These are phyloP conservation scores for Plasmodium cynomolgi DNA, from an alignment of 169 alveolate species.

Conservation along the genomic window DNA sequence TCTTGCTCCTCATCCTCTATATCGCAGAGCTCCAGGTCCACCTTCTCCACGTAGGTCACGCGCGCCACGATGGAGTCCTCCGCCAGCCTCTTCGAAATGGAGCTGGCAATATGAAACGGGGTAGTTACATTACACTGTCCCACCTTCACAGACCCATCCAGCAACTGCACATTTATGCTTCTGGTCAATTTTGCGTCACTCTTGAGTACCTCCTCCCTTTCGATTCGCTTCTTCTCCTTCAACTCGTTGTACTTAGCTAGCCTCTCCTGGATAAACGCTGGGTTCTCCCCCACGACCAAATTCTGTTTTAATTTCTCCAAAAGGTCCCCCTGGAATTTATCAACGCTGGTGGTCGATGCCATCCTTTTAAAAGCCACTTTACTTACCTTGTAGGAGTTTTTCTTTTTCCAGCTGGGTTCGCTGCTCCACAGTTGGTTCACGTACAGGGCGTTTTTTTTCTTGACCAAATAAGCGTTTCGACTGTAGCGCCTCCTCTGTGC, in stretches of 20 bases:
- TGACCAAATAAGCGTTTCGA: background rate
- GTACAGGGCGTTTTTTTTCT: background rate
- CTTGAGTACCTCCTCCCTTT: constrained; percentile 49
- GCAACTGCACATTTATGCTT: constrained; percentile 90
- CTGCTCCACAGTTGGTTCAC: background rate
- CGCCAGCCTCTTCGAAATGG: constrained; percentile 91
- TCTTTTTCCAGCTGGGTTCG: background rate
- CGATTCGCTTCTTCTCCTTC: constrained; percentile 74
- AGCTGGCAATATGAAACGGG: constrained; percentile 92
- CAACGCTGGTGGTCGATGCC: background rate
- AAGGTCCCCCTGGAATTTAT: background rate
- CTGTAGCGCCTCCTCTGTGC: background rate
- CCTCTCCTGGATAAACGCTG: constrained; percentile 34
- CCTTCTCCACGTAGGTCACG: constrained; percentile 84
- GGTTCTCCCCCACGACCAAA: constrained; percentile 9
- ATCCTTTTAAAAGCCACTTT: background rate
- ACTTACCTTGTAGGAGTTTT: background rate
- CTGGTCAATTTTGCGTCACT: constrained; percentile 78
- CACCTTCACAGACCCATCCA: constrained; percentile 90
- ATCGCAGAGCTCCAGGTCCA: constrained; percentile 81
- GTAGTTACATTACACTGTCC: constrained; percentile 93
- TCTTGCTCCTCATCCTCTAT: constrained; percentile 86
- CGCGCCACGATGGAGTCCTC: constrained; percentile 93
- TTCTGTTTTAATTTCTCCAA: constrained; percentile 4
- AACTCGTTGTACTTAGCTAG: constrained; percentile 34